These are phyloP conservation scores for Macrocybe gigantea DNA, from an alignment of 768 basidiomycete genomes.

Conservation along the genomic window DNA sequence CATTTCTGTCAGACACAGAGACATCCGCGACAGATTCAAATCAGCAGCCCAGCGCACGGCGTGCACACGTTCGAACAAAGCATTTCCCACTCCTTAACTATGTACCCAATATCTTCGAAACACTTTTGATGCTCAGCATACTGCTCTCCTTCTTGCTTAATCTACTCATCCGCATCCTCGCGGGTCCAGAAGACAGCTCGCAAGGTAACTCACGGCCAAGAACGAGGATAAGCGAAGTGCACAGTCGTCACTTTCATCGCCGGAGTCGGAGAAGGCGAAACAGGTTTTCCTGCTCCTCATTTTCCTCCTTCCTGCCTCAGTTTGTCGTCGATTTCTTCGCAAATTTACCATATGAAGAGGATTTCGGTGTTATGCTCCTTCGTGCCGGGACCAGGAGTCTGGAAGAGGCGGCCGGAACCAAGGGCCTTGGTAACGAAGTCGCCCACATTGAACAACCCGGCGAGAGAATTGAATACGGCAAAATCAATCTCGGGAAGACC, in stretches of 20 bases:
- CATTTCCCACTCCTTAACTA: conserved; percentile 69
- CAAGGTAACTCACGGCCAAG: no score
- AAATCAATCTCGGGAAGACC: conserved; percentile 4
- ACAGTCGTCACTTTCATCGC: no score
- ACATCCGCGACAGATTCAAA: conserved; percentile 3
- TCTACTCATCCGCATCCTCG: conserved; percentile 57
- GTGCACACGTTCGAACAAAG: conserved; percentile 8
- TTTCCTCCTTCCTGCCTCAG: not conserved
- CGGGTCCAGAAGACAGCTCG: conserved; percentile 22
- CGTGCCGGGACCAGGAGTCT: conserved; percentile 71
- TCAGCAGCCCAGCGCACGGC: conserved; percentile 7
- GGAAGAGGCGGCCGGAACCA: conserved; percentile 66
- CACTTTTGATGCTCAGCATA: conserved; percentile 51
- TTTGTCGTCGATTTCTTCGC: conserved; percentile 14
- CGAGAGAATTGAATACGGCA: conserved; percentile 10
- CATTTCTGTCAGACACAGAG: conserved; percentile 7
- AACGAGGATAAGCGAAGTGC: no score
- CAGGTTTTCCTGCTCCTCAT: not conserved
- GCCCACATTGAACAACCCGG: conserved; percentile 34
- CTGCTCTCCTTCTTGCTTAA: conserved; percentile 57
- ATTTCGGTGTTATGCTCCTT: conserved; percentile 65
- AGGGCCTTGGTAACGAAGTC: conserved; percentile 66
- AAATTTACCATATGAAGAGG: conserved; percentile 56
- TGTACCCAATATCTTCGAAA: conserved; percentile 69
- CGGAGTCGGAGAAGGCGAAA: no score